Base-by-base conservation (phyloP, 2,329 filamentous ascomycete species). In the Colletotrichum camelliae region DNA sequence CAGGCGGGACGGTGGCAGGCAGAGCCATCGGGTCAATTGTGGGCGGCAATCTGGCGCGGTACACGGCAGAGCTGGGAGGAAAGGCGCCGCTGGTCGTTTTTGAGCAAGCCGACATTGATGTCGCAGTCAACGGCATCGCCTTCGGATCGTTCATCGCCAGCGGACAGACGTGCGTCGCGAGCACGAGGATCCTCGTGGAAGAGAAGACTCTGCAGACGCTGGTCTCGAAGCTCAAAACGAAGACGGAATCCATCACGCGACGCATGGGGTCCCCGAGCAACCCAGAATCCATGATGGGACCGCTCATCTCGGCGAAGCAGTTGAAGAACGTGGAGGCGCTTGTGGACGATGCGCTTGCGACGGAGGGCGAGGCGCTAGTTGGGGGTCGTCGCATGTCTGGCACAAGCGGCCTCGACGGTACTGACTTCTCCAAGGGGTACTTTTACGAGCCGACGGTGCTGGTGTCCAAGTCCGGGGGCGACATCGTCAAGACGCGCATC, bases 391-490 rank as follows among this genome's bases (percentile, higher is more conserved):
- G 89, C 29, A 86, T 92, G 82, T 82, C 76, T 5, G 87, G 88
- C 2, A 78, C 39, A 2, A 91, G 91, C 21, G 27, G 79, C 0
- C 82, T 92, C 0, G 90, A 92, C 76, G 86, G 83, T 1, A 87
- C 84, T 2, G 87, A 91, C 65, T 88, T 92, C 33, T 83, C 85
- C 0, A 88, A 87, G 84, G 88, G 91, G 3, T 95, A 96, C 83
- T 98, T 95, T 86, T 97, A 93, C 84, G 89, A 94, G 67, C 95
- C 95, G 0, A 98, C 96, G 0, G 90, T 98, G 3, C 89, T 98
- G 31, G 81, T 82, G 0, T 85, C 83, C 0, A 86, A 92, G 61
- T 35, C 88, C 80, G 85, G 82, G 85, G 88, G 90, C 77, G 91
- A 91, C 80, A 88, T 96, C 91, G 88, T 91, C 43, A 85, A 91